A percentile compares a stretch with the other conserved stretches of the same genome.
Evolutionary conservation across 179 eudicot species (phyloP).

Genomic region (Drosera spatulata): DNA sequence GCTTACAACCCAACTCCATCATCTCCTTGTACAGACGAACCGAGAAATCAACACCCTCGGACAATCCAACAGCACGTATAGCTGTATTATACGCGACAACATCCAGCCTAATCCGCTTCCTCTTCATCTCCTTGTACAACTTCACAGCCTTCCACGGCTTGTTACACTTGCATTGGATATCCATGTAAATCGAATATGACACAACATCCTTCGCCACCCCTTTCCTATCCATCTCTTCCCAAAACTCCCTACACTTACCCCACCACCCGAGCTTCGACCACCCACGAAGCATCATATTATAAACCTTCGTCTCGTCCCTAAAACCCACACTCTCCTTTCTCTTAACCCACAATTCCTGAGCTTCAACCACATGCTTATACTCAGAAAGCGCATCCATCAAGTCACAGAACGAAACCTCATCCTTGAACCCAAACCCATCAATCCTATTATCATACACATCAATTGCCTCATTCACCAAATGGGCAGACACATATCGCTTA

Average conservation of each 20-base stretch:
- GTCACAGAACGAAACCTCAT: slow-evolving; percentile 57
- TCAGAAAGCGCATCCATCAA: slow-evolving; percentile 86
- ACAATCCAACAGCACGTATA: slow-evolving; percentile 41
- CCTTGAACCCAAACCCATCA: slow-evolving; percentile 60
- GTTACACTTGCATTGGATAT: slow-evolving; percentile 67
- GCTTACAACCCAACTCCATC: slow-evolving; percentile 60
- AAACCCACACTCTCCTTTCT: slow-evolving; percentile 10
- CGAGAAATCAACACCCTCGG: slow-evolving; percentile 78
- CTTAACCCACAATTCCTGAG: slow-evolving; percentile 61
- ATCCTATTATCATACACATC: slow-evolving; percentile 25
- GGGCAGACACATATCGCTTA: slow-evolving; percentile 71
- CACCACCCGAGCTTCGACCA: slow-evolving; percentile 88
- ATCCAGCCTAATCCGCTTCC: slow-evolving; percentile 65
- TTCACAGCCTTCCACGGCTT: slow-evolving; percentile 93
- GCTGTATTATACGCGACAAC: slow-evolving; percentile 70
- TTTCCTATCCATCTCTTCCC: slow-evolving; percentile 82
- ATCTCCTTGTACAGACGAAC: slow-evolving; percentile 57
- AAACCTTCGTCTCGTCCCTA: slow-evolving; percentile 39
- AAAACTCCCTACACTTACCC: slow-evolving; percentile 79
- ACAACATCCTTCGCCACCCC: slow-evolving; percentile 58
- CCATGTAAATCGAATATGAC: slow-evolving; percentile 89
- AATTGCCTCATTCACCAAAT: slow-evolving; percentile 66
- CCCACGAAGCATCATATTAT: slow-evolving; percentile 83
- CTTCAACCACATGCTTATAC: slow-evolving; percentile 84
- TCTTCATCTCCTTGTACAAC: slow-evolving; percentile 81